Evolutionary conservation across 1,284 basidiomycete genomes (phyloP), one percentile per base, ranked within the genome.

Genomic region (Cryptococcus neoformans): DNA sequence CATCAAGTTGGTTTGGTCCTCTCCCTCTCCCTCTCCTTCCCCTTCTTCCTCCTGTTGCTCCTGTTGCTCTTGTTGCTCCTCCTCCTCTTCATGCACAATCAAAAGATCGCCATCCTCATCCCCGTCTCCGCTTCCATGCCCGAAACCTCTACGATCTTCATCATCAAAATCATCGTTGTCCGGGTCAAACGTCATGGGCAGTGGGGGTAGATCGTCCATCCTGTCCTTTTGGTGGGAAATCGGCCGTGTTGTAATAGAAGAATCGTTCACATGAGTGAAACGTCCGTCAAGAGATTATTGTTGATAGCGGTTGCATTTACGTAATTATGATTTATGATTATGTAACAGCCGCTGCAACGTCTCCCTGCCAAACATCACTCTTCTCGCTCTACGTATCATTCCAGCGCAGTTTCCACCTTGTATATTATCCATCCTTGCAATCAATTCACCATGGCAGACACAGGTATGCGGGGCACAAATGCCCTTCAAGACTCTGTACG

Each of bases 401-500:
- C 21, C 21, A 21, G 21, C 21, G 21, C 21, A 21, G 21, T 21
- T 21, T 21, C 21, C 21, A 21, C 21, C 21, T 21, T 21, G 21
- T 21, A 21, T 21, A 21, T 21, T 21, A 21, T 21, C 21, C 21
- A 21, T 21, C 21, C 21, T 21, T 21, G 21, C 21, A 21, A 21
- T 21, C 21, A 21, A 21, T 21, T 21, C 21, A 21, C 21, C 21
- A 21, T 21, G 21, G 21, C 21, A 3, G 3, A 21, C 21, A 21
- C 53, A 71, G 71, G 68, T 51, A 62, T 73, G 53, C 63, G 72
- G 59, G 72, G 73, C 16, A 70, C 71, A 1, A 67, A 69, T 49
- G 65, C 65, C 35, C 56, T 56, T 17, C 74, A 76, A 53, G 74
- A 76, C 64, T 60, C 66, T 34, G 72, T 71, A 38, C 51, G 65